Conservation (phyloP, 208 protist species). For the Sergeia podlipaevii region DNA sequence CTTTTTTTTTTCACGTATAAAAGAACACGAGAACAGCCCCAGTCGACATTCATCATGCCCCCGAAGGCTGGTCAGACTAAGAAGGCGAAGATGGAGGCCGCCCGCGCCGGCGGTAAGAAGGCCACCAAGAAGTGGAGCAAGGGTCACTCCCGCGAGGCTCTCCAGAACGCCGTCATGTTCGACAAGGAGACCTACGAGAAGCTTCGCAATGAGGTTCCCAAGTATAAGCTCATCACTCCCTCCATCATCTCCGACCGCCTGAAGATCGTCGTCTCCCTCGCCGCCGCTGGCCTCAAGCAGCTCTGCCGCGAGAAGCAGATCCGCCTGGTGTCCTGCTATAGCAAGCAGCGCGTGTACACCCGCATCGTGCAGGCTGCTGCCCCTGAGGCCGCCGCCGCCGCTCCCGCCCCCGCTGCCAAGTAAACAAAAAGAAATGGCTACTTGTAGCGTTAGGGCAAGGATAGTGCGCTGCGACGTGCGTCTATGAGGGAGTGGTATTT, state of each 20-base stretch:
- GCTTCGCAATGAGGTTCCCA: constrained; percentile 32
- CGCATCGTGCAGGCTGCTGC: constrained; percentile 41
- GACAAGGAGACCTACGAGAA: constrained; percentile 3
- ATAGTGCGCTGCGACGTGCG: not conserved
- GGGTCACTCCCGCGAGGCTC: constrained; percentile 52
- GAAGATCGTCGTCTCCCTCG: constrained; percentile 27
- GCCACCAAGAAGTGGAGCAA: constrained; percentile 48
- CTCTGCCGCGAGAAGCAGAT: not conserved
- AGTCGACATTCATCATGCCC: constrained; percentile 31
- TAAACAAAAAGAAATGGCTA: not conserved
- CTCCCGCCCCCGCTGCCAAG: constrained; percentile 7
- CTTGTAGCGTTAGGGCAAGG: not conserved
- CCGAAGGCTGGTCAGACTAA: constrained; percentile 67
- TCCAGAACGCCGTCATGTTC: not conserved
- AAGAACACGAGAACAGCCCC: constrained; percentile 8
- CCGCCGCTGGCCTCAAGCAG: not conserved
- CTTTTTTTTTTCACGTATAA: constrained; percentile 11
- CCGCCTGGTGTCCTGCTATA: not conserved
- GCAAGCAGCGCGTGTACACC: constrained; percentile 61
- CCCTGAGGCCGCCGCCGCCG: constrained; percentile 17
- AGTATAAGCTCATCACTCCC: not conserved
- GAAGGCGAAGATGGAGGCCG: constrained; percentile 73
- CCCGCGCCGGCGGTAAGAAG: not conserved
- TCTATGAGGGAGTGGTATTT: not conserved
- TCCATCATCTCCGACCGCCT: constrained; percentile 10